phyloP scores from a whole-genome alignment of 2,329 filamentous ascomycete genomes.

The Colletotrichum sp. region DNA sequence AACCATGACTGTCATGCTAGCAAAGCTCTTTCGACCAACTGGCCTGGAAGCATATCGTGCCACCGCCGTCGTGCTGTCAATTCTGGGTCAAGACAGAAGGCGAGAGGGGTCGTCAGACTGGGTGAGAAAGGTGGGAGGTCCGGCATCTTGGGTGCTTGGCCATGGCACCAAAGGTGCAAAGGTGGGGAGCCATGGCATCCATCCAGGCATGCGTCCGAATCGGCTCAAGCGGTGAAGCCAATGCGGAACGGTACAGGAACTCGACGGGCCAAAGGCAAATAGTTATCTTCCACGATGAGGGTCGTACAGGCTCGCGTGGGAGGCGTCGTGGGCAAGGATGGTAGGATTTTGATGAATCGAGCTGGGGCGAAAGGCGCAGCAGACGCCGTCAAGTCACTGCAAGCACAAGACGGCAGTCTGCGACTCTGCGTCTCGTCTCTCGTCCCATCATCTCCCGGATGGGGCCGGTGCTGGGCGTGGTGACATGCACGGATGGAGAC shows the following conservation, averaged over 20 bases:
- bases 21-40: background rate
- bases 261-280: background rate
- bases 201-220: constrained; percentile 4
- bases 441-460: constrained; percentile 18
- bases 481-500: background rate
- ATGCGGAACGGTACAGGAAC: background rate
- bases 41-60: background rate
- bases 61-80: background rate
- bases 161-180: background rate
- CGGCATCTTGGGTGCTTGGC: constrained; percentile 15
- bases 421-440: constrained; percentile 9
- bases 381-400: background rate
- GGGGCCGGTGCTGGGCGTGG: constrained; percentile 11
- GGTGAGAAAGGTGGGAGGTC: background rate
- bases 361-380: background rate
- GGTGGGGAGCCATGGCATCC: constrained; percentile 1
- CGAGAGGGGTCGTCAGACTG: background rate
- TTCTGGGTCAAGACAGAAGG: background rate
- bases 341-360: background rate
- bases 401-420: background rate
- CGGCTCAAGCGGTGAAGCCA: constrained; percentile 9
- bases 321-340: background rate
- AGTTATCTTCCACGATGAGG: background rate
- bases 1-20: background rate
- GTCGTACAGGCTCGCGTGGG: background rate